Evolutionary conservation across 192 early-diverging fungal genomes (phyloP).

Genomic region (Dissophora ornata): DNA sequence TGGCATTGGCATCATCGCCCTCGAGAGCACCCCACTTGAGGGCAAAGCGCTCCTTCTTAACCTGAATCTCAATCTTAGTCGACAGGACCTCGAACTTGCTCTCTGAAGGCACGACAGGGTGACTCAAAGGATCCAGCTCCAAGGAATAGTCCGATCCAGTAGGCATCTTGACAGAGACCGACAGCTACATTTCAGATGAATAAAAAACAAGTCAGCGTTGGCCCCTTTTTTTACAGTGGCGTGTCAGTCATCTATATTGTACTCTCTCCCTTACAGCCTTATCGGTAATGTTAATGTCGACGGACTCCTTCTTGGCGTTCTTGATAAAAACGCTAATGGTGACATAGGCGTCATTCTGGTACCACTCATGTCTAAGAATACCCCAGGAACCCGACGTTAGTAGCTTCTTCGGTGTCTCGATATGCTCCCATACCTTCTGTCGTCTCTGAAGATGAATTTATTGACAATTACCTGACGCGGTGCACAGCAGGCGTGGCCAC

Average conservation of each 20-base stretch:
- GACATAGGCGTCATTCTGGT: slow-evolving; percentile 92
- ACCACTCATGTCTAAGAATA: slow-evolving; percentile 91
- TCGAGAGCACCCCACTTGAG: slow-evolving; percentile 89
- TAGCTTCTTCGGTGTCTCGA: background rate
- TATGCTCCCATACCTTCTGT: too few species aligned
- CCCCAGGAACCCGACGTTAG: background rate
- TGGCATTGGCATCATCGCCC: slow-evolving; percentile 68
- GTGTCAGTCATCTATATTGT: background rate
- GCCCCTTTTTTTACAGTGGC: too few species aligned
- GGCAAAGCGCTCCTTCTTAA: slow-evolving; percentile 84
- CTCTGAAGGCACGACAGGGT: slow-evolving; percentile 78
- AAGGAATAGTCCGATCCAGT: slow-evolving; percentile 87
- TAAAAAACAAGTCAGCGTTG: too few species aligned
- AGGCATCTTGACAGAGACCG: slow-evolving; percentile 85
- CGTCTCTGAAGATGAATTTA: too few species aligned
- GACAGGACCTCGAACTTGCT: slow-evolving; percentile 82
- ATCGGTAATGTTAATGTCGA: slow-evolving; percentile 72
- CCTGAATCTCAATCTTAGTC: slow-evolving; percentile 94
- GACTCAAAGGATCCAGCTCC: slow-evolving; percentile 90
- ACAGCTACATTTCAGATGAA: slow-evolving; percentile 61
- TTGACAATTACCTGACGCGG: slow-evolving; percentile 54
- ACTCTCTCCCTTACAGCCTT: slow-evolving; percentile 36
- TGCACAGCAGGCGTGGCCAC: slow-evolving; percentile 25
- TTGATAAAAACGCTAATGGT: slow-evolving; percentile 93
- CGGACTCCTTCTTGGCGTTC: slow-evolving; percentile 79